phyloP scores from a whole-genome alignment of 2,329 filamentous ascomycete genomes.

The Epichloe sylvatica region DNA sequence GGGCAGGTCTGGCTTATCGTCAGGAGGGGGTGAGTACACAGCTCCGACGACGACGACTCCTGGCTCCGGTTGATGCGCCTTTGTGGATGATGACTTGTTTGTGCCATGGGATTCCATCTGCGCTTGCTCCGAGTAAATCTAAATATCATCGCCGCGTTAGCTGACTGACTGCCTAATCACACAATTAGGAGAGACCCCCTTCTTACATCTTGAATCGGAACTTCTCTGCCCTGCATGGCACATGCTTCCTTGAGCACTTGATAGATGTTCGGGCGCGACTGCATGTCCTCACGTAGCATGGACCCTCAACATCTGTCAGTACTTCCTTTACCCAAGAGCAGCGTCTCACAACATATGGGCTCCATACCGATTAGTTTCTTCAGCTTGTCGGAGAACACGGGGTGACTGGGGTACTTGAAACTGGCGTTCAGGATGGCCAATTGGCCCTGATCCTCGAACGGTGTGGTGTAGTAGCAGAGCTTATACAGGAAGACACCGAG shows the following conservation, averaged over 20 bases:
- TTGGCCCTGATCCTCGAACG: conserved; percentile 94
- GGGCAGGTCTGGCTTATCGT: conserved; percentile 60
- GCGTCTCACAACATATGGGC: neutral
- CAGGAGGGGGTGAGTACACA: conserved; percentile 61
- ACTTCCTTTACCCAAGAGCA: too few relatives aligned
- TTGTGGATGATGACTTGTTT: conserved; percentile 23
- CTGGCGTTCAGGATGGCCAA: conserved; percentile 93
- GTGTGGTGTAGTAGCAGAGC: conserved; percentile 96
- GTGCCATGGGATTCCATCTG: conserved; percentile 44
- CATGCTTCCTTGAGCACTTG: conserved; percentile 80
- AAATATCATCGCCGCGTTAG: conserved; percentile 4
- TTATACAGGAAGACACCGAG: conserved; percentile 92
- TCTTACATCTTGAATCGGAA: conserved; percentile 79
- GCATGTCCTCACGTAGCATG: conserved; percentile 78
- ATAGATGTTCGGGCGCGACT: conserved; percentile 77
- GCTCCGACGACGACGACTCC: conserved; percentile 54
- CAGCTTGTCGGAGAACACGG: conserved; percentile 74
- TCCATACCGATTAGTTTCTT: conserved; percentile 72
- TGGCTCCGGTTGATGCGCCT: conserved; percentile 39
- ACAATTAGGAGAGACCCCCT: neutral
- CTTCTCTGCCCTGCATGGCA: conserved; percentile 71
- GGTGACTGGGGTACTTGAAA: conserved; percentile 81
- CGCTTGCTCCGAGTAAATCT: conserved; percentile 58
- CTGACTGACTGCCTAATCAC: neutral
- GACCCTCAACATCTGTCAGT: conserved; percentile 40